Evolutionary conservation across 2,329 filamentous ascomycete genomes (phyloP), one percentile per base, ranked within the genome.

Genomic region (Colletotrichum kahawae): DNA sequence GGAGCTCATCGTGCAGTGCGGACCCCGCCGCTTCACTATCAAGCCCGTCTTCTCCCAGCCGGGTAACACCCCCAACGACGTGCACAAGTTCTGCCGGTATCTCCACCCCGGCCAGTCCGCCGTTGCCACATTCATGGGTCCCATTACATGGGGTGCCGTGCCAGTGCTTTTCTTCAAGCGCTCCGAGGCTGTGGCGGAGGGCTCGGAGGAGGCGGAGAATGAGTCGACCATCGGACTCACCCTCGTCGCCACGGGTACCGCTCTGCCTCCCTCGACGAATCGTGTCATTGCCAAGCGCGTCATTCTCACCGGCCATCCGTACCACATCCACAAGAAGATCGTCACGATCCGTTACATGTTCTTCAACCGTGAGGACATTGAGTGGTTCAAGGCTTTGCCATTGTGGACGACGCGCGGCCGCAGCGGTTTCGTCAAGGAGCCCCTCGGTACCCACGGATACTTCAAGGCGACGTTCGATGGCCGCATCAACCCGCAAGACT

Each of bases 281-380:
- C 93, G 97, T 51, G 93, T 99, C 71, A 92, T 99, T 75, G 96
- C 96, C 80, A 99, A 99, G 87, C 93, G 97, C 67, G 93, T 98
- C 79, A 95, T 98, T 78, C 90, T 99, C 72, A 98, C 97, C 0
- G 97, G 97, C 18, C 96, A 99, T 82, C 97, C 97, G 0, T 98
- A 95, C 90, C 98, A 99, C 87, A 99, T 99, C 83, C 95, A 99
- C 91, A 98, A 98, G 90, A 95, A 94, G 85, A 89, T 99, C 29
- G 97, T 99, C 75, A 99, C 97, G 1, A 93, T 99, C 62, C 93
- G 97, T 34, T 99, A 99, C 90, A 99, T 99, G 97, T 99, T 99
- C 90, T 99, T 99, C 92, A 97, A 96, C 88, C 89, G 94, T 64
- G 95, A 96, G 80, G 97, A 99, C 78, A 95, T 99, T 36, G 92